phyloP scores from a whole-genome alignment of 1,284 basidiomycete genomes.

The Apiotrichum laibachii region DNA sequence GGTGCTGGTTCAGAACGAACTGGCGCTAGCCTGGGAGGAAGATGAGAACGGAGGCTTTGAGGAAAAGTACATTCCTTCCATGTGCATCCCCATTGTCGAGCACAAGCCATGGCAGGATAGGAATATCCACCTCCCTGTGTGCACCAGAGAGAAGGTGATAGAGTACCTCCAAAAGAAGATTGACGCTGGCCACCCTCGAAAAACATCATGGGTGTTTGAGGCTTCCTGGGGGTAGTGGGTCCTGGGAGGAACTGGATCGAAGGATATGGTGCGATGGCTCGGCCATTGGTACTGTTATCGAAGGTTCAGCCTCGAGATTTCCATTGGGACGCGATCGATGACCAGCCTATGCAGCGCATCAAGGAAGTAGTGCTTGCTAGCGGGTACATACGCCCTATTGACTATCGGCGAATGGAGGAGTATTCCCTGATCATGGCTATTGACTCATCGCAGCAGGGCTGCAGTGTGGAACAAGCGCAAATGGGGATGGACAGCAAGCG shows the following conservation, averaged over 20 bases:
- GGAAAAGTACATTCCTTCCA: slow-evolving; percentile 2
- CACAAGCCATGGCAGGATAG: slow-evolving; percentile 10
- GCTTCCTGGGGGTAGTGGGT: too few relatives aligned
- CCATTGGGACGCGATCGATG: background rate
- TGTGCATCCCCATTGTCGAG: background rate
- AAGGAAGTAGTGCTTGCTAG: background rate
- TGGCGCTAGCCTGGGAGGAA: slow-evolving; percentile 7
- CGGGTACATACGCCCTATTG: slow-evolving; percentile 2
- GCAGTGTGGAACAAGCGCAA: slow-evolving; percentile 5
- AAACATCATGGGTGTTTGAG: too few relatives aligned
- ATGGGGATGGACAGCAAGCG: slow-evolving; percentile 2
- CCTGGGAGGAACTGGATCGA: too few relatives aligned
- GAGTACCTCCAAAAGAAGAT: slow-evolving; percentile 6
- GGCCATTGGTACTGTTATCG: background rate
- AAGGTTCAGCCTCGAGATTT: background rate
- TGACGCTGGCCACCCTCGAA: background rate
- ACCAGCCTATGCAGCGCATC: background rate
- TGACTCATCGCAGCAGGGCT: slow-evolving; percentile 1
- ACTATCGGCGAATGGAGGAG: background rate
- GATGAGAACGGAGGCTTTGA: slow-evolving; percentile 10
- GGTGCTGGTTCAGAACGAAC: slow-evolving; percentile 4
- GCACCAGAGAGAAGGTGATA: slow-evolving; percentile 6
- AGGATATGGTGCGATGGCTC: too few relatives aligned
- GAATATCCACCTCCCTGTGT: background rate
- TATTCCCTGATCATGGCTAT: slow-evolving; percentile 2